phyloP scores from a whole-genome alignment of 192 early-diverging fungal species.

The Geosiphon pyriformis region DNA sequence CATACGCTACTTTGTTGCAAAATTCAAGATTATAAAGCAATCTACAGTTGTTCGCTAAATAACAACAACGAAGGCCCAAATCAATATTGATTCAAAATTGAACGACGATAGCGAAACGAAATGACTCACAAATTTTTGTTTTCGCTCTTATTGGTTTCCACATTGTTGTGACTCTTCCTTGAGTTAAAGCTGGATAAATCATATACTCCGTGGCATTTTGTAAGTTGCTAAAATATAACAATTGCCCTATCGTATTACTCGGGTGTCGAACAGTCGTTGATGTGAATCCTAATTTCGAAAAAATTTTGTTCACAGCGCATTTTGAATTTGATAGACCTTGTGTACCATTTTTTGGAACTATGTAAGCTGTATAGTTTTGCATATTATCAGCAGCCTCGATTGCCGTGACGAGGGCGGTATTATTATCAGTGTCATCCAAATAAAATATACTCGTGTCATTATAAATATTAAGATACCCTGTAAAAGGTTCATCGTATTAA shows the following conservation, averaged over 20 bases:
- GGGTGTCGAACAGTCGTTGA: slow-evolving; percentile 19
- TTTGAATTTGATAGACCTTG: slow-evolving; percentile 36
- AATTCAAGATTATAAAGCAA: slow-evolving; percentile 45
- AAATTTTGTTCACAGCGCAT: slow-evolving; percentile 44
- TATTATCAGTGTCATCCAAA: slow-evolving; percentile 37
- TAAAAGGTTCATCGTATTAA: background rate
- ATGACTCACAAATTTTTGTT: slow-evolving; percentile 32
- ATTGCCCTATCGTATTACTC: slow-evolving; percentile 27
- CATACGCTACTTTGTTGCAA: slow-evolving; percentile 51
- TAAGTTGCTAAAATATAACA: slow-evolving; percentile 26
- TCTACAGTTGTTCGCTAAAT: slow-evolving; percentile 37
- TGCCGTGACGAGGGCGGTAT: slow-evolving; percentile 33
- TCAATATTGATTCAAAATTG: background rate
- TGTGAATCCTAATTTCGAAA: slow-evolving; percentile 32
- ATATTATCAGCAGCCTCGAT: slow-evolving; percentile 3
- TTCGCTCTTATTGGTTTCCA: slow-evolving; percentile 27
- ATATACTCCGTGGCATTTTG: slow-evolving; percentile 35
- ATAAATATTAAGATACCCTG: background rate
- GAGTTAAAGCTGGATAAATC: slow-evolving; percentile 37
- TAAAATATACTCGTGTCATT: background rate
- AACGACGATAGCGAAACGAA: background rate
- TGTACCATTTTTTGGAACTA: slow-evolving; percentile 20
- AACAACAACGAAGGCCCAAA: background rate
- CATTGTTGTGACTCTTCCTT: slow-evolving; percentile 27
- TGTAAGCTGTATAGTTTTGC: slow-evolving; percentile 28